phyloP scores from a whole-genome alignment of 768 basidiomycete species.

The Russula earlei region DNA sequence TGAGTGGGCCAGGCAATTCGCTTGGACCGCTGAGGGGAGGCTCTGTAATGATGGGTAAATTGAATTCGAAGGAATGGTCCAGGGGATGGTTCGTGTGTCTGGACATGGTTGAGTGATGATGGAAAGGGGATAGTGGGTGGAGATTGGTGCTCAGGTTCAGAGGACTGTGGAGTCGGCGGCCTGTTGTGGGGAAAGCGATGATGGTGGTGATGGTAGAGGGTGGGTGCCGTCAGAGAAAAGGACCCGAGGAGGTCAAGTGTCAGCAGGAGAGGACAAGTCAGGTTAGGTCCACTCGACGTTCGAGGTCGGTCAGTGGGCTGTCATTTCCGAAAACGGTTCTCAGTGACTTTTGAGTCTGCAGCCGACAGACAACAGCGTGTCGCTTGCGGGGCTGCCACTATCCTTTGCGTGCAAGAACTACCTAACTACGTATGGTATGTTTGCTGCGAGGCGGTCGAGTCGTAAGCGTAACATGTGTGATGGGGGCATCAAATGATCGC shows the following conservation, averaged over 20 bases:
- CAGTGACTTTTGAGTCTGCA: not conserved
- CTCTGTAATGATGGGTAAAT: not conserved
- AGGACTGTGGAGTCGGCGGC: too few species aligned
- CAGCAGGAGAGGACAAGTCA: not conserved
- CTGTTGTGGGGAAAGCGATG: too few species aligned
- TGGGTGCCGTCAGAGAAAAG: not conserved
- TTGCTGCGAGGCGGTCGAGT: not conserved
- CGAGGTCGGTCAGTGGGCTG: not conserved
- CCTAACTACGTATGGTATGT: not conserved
- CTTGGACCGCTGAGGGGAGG: not conserved
- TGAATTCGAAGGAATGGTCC: conserved; percentile 32
- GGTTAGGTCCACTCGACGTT: not conserved
- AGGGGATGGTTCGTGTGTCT: conserved; percentile 26
- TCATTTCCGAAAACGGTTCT: conserved; percentile 4
- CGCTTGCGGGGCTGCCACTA: conserved; percentile 1
- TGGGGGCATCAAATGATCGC: not conserved
- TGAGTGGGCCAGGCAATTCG: conserved; percentile 7
- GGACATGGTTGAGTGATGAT: not conserved
- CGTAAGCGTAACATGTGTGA: not conserved
- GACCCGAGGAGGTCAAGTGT: not conserved
- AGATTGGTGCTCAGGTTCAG: not conserved
- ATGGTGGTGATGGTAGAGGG: not conserved
- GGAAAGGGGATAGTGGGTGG: not conserved
- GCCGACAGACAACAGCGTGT: conserved; percentile 3
- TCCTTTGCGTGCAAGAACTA: conserved; percentile 1